phyloP scores from a whole-genome alignment of 306 rosid species.

The Carpinus fangiana region DNA sequence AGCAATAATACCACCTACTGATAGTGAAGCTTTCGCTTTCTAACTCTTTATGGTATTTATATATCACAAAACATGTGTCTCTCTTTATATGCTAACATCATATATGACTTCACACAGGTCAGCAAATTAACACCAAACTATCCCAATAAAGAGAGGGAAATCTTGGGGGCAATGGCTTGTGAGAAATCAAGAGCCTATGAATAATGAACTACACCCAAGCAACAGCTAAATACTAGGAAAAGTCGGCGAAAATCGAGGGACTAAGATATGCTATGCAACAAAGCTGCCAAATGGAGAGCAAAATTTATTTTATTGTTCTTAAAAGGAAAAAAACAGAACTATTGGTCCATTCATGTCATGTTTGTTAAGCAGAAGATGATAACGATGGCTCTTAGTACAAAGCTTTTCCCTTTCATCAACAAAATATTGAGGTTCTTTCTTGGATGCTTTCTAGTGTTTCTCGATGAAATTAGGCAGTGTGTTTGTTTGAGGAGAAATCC shows the following conservation, averaged over 20 bases:
- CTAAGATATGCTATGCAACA: not conserved
- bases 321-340: not conserved
- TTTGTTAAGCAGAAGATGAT: not conserved
- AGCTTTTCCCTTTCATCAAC: not conserved
- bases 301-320: not conserved
- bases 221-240: conserved; percentile 14
- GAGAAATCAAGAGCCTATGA: not conserved
- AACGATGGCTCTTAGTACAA: not conserved
- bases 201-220: not conserved
- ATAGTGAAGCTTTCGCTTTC: not conserved
- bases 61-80: not conserved
- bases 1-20: conserved; percentile 8
- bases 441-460: too few relatives aligned
- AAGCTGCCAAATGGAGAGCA: conserved; percentile 5
- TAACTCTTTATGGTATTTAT: not conserved
- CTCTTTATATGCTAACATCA: not conserved
- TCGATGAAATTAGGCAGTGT: too few relatives aligned
- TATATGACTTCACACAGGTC: not conserved
- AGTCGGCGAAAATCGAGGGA: conserved; percentile 1
- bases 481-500: not conserved
- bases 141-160: not conserved
- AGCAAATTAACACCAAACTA: not conserved
- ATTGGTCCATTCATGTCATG: too few relatives aligned
- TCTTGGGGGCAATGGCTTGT: too few relatives aligned
- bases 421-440: not conserved